A percentile compares a stretch with the other conserved stretches of the same genome.
Evolutionary conservation across 768 basidiomycete species (phyloP).

Genomic region (Leccinellum albellum): DNA sequence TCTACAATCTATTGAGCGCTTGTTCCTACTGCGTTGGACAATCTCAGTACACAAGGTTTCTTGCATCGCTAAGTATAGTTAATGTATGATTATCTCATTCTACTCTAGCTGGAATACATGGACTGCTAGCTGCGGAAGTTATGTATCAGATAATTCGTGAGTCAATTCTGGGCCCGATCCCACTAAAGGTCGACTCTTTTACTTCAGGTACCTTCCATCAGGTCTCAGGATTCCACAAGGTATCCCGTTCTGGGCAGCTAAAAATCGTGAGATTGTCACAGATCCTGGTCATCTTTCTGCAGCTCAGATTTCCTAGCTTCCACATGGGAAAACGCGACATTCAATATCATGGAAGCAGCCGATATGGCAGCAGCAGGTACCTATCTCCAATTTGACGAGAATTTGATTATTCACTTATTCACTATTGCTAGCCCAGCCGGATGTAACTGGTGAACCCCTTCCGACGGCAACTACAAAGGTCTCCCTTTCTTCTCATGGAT

Average conservation of each 20-base stretch:
- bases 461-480: slow-evolving; percentile 2
- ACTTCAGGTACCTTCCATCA: slow-evolving; percentile 23
- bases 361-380: slow-evolving; percentile 9
- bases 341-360: slow-evolving; percentile 12
- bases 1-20: slow-evolving; percentile 29
- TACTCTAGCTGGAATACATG: slow-evolving; percentile 21
- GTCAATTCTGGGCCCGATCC: background rate
- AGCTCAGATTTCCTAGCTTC: slow-evolving; percentile 15
- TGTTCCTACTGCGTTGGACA: slow-evolving; percentile 19
- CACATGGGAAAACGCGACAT: slow-evolving; percentile 15
- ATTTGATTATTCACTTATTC: background rate
- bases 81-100: slow-evolving; percentile 1
- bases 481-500: slow-evolving; percentile 8
- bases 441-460: slow-evolving; percentile 17
- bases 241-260: slow-evolving; percentile 24
- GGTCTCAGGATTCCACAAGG: slow-evolving; percentile 7
- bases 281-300: background rate
- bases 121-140: slow-evolving; percentile 12
- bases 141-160: slow-evolving; percentile 19
- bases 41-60: slow-evolving; percentile 14
- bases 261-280: slow-evolving; percentile 17
- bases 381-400: background rate
- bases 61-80: background rate
- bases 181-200: background rate
- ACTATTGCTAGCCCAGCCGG: slow-evolving; percentile 3